Evolutionary conservation across 306 rosid genomes (phyloP), one percentile per base, ranked within the genome.

Genomic region (Rosa chinensis): DNA sequence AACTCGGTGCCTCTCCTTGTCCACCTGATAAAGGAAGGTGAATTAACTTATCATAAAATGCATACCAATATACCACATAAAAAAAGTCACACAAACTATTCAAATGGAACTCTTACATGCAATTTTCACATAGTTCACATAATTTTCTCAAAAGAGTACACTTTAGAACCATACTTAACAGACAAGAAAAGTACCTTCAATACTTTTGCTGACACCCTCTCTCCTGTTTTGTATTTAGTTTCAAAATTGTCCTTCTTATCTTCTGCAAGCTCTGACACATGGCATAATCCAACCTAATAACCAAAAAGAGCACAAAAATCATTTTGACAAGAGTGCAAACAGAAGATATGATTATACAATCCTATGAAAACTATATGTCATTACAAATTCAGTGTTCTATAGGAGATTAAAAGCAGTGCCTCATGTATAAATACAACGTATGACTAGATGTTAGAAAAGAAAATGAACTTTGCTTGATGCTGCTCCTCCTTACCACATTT

Each of bases 241-340:
- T 91, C 94, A 70, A 93, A 76, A 80, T 75, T 86, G 50, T 91
- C 92, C 63, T 87, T 48, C 66, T 45, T 87, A 77, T 87, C 80
- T 80, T 89, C 98, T 66, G 97, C 88, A 87, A 95, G 81, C 88
- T 95, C 97, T 18, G 98, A 93, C 18, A 85, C 43, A 73, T 95
- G 99, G 89, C 99, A 95, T 76, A 91, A 79, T 63, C 99, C 99
- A 83, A 92, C 97, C 98, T 94, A 82, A 71, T 74, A 13, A 77
- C 78, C 71, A 35, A 80, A 79, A 58, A 10, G 61, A 62, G 47
- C 12, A 66, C 4, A 55, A 37, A 67, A 72, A 14, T 18, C 35
- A 32, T 25, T 43, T 66, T 40, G 55, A 43, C 39, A 0, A 32
- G 18, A 20, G 35, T 49, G 13, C 10, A 66, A 50, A 66, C 25